Percentiles rank a stretch among this genome's conserved stretches.
These are phyloP conservation scores for Retiboletus fuscus DNA, from an alignment of 1,284 basidiomycete genomes.

Conservation along the genomic window DNA sequence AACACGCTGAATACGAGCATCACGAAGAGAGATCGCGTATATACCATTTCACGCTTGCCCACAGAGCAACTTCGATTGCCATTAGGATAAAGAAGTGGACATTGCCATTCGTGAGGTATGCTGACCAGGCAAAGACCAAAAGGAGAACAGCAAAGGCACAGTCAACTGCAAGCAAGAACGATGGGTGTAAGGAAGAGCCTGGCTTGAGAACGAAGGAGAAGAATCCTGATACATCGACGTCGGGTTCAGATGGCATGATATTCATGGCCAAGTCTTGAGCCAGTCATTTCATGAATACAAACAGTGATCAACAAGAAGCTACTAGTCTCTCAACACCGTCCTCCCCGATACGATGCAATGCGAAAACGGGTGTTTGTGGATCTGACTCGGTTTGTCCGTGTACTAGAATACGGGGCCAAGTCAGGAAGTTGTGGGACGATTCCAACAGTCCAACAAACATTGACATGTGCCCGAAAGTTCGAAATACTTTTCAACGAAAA, in stretches of 20 bases:
- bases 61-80: slow-evolving; percentile 70
- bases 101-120: slow-evolving; percentile 69
- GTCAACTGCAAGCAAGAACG: slow-evolving; percentile 74
- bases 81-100: slow-evolving; percentile 73
- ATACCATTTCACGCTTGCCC: slow-evolving; percentile 84
- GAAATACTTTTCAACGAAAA: slow-evolving; percentile 58
- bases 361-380: slow-evolving; percentile 17
- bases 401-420: slow-evolving; percentile 28
- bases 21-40: slow-evolving; percentile 31
- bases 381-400: slow-evolving; percentile 17
- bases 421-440: slow-evolving; percentile 11
- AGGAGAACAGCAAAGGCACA: slow-evolving; percentile 67
- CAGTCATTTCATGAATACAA: slow-evolving; percentile 22
- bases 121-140: slow-evolving; percentile 65
- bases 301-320: slow-evolving; percentile 39
- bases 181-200: slow-evolving; percentile 78
- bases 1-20: slow-evolving; percentile 21
- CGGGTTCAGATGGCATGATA: slow-evolving; percentile 40
- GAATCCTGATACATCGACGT: slow-evolving; percentile 45
- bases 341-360: slow-evolving; percentile 20
- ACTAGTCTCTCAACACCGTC: slow-evolving; percentile 1
- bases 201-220: slow-evolving; percentile 70
- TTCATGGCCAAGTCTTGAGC: not conserved
- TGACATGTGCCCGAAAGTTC: slow-evolving; percentile 56
- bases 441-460: slow-evolving; percentile 44